phyloP scores from a whole-genome alignment of 768 basidiomycete species.

The Postia placenta region DNA sequence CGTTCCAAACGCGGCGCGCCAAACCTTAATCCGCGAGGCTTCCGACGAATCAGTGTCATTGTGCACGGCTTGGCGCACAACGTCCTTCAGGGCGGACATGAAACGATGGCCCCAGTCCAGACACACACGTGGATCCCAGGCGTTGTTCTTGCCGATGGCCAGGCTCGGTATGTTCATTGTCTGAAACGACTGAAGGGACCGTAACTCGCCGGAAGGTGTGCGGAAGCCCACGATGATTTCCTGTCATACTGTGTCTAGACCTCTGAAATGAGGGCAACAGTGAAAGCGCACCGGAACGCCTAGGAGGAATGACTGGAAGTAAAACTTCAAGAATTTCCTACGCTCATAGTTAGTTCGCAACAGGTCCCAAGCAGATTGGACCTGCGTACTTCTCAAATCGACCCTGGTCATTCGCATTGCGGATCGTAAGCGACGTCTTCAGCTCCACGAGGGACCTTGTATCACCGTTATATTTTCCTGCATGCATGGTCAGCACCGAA shows the following conservation, averaged over 20 bases:
- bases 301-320: conserved; percentile 86
- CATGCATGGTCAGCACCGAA: neutral
- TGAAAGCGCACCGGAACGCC: conserved; percentile 69
- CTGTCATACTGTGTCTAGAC: conserved; percentile 28
- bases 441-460: conserved; percentile 76
- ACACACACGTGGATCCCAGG: conserved; percentile 74
- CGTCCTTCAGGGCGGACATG: conserved; percentile 42
- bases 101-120: conserved; percentile 69
- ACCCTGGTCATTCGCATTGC: conserved; percentile 55
- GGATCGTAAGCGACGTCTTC: conserved; percentile 77
- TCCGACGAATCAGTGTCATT: neutral
- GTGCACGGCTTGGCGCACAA: conserved; percentile 1
- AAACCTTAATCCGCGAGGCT: conserved; percentile 34
- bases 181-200: conserved; percentile 63
- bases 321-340: conserved; percentile 89
- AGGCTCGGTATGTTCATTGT: conserved; percentile 76
- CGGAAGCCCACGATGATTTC: conserved; percentile 87
- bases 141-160: conserved; percentile 65
- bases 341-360: conserved; percentile 3
- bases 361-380: neutral
- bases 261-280: neutral
- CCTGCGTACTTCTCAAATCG: conserved; percentile 69
- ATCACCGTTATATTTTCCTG: conserved; percentile 55
- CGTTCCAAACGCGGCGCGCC: conserved; percentile 67
- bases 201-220: conserved; percentile 64